Conservation (phyloP, 176 grass and related monocot genomes). For the Otatea glauca region DNA sequence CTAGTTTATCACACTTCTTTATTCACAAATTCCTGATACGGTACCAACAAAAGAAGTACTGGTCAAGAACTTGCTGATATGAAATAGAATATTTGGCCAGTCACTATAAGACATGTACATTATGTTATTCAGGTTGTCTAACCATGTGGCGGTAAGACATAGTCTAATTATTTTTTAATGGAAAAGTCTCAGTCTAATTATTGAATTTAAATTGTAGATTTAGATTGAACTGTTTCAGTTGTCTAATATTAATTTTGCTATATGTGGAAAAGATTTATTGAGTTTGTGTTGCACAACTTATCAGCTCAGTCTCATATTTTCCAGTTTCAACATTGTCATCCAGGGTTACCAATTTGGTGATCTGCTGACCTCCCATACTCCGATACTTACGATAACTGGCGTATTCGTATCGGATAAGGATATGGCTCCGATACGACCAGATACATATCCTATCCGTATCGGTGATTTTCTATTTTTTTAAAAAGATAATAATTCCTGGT, state of each 20-base stretch:
- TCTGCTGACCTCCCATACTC: not conserved
- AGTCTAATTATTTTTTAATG: not conserved
- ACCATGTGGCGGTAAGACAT: not conserved
- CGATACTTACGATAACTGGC: too few relatives aligned
- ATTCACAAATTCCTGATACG: not conserved
- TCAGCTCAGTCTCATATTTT: not conserved
- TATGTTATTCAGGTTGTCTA: not conserved
- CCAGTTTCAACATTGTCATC: not conserved
- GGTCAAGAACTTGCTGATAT: not conserved
- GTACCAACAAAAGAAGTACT: not conserved
- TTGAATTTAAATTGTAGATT: not conserved
- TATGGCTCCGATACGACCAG: too few relatives aligned
- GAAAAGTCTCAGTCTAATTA: not conserved
- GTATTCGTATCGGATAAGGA: too few relatives aligned
- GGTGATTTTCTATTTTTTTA: too few relatives aligned
- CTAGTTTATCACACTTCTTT: not conserved
- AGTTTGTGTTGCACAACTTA: not conserved
- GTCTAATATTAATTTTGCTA: not conserved
- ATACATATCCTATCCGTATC: too few relatives aligned
- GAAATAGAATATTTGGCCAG: not conserved
- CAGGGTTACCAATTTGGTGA: not conserved
- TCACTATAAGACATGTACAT: not conserved
- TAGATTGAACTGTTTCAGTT: not conserved
- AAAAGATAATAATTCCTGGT: too few relatives aligned
- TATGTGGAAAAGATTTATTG: not conserved